These are phyloP conservation scores for Monilinia vaccinii-corymbosi DNA, from an alignment of 2,329 filamentous ascomycete genomes.

Conservation along the genomic window DNA sequence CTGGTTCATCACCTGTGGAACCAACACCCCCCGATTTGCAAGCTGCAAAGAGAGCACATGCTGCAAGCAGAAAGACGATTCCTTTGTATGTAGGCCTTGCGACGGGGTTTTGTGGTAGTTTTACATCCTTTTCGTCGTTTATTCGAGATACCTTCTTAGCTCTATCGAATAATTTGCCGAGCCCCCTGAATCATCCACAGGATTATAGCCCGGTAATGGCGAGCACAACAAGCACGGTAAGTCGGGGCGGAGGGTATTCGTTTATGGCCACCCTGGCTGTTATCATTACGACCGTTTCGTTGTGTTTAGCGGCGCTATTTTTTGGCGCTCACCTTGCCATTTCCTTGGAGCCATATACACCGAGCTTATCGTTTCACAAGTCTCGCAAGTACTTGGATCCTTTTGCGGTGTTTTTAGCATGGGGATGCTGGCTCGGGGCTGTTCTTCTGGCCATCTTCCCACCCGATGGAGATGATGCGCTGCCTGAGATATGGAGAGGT, in stretches of 20 bases:
- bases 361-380: constrained; percentile 48
- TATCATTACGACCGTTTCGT: constrained; percentile 58
- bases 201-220: constrained; percentile 28
- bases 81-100: constrained; percentile 81
- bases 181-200: constrained; percentile 36
- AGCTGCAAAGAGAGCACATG: constrained; percentile 47
- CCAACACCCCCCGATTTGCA: constrained; percentile 31
- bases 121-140: constrained; percentile 84
- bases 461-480: constrained; percentile 42
- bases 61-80: constrained; percentile 69
- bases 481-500: constrained; percentile 60
- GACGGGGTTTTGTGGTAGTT: constrained; percentile 81
- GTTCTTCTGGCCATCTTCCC: constrained; percentile 64
- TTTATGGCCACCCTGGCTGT: constrained; percentile 75
- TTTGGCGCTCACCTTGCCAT: constrained; percentile 68
- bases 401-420: constrained; percentile 53
- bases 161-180: constrained; percentile 62
- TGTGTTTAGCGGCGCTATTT: constrained; percentile 61
- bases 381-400: constrained; percentile 56
- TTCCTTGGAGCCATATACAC: constrained; percentile 47
- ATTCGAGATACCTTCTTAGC: constrained; percentile 73
- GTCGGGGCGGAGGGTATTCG: constrained; percentile 65
- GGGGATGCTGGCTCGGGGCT: constrained; percentile 70
- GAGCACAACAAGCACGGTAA: constrained; percentile 31
- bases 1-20: constrained; percentile 2